Evolutionary conservation across 805 yeast species (phyloP), one percentile per base, ranked within the genome.

Genomic region (Wickerhamiella vanderwaltii): DNA sequence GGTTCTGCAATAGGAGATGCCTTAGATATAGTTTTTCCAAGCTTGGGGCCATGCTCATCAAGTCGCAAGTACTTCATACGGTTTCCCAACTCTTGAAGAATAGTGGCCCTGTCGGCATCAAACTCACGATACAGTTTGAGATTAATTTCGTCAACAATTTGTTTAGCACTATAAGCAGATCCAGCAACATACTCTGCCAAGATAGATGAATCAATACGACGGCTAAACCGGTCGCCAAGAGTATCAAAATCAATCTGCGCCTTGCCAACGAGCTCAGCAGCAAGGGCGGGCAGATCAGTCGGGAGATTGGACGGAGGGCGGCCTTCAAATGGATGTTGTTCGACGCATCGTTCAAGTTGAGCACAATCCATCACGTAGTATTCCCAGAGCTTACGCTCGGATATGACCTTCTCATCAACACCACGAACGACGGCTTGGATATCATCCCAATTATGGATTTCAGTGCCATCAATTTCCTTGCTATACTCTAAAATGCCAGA

Each of bases 321-420:
- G 9, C 73, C 60, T 3, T 63, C 61, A 12, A 47, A 45, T 20
- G 58, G 52, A 15, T 37, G 41, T 25, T 44, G 41, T 9, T 29
- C 39, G 5, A 54, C 57, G 4, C 61, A 60, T 1, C 53, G 51
- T 12, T 76, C 51, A 9, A 69, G 66, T 3, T 51, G 51, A 5
- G 53, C 48, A 31, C 74, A 77, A 56, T 85, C 70, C 26, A 86
- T 65, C 4, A 79, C 87, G 57, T 87, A 91, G 58, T 62, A 88
- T 59, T 88, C 86, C 98, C 98, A 88, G 42, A 88, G 65, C 47
- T 76, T 71, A 42, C 84, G 61, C 4, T 69, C 65, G 19, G 71
- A 75, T 20, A 86, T 53, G 11, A 48, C 46, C 51, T 82, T 77
- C 4, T 64, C 57, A 47, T 75, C 72, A 35, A 88, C 65, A 13